Evolutionary conservation across 108 stramenopile genomes (phyloP).

Genomic region (Schizochytrium sp.): DNA sequence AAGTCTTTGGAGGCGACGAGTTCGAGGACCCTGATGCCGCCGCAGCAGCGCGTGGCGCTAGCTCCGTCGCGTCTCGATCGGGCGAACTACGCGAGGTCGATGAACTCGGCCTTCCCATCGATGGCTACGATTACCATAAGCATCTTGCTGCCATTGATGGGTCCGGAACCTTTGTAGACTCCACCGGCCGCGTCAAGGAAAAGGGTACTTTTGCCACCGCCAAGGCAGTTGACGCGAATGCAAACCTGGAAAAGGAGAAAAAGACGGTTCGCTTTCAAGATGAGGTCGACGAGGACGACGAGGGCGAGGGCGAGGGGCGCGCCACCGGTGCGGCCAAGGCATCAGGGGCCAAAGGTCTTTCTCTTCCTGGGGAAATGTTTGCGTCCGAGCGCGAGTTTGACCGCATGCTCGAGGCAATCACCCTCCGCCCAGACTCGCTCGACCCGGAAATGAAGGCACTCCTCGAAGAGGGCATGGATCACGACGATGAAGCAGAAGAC

Average conservation of each 20-base stretch:
- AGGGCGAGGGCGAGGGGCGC: not conserved
- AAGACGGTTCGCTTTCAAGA: not conserved
- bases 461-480: not conserved
- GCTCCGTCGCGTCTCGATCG: not conserved
- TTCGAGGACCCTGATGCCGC: not conserved
- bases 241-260: too few relatives aligned
- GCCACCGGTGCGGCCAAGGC: not conserved
- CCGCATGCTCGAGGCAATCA: slow-evolving; percentile 17
- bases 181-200: not conserved
- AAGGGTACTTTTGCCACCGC: not conserved
- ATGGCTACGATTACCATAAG: slow-evolving; percentile 35
- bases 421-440: not conserved
- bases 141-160: slow-evolving; percentile 14
- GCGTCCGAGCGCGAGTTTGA: not conserved
- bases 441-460: not conserved
- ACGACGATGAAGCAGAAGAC: not conserved
- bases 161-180: not conserved
- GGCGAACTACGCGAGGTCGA: slow-evolving; percentile 22
- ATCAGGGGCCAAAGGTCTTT: not conserved
- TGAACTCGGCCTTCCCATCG: slow-evolving; percentile 28
- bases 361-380: not conserved
- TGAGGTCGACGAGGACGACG: not conserved
- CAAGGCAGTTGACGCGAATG: too few relatives aligned
- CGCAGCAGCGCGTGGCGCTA: not conserved
- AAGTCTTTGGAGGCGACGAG: not conserved